Percentiles rank a stretch among this genome's conserved stretches.
These are phyloP conservation scores for Exsudoporus frostii DNA, from an alignment of 768 basidiomycete species.

Conservation along the genomic window DNA sequence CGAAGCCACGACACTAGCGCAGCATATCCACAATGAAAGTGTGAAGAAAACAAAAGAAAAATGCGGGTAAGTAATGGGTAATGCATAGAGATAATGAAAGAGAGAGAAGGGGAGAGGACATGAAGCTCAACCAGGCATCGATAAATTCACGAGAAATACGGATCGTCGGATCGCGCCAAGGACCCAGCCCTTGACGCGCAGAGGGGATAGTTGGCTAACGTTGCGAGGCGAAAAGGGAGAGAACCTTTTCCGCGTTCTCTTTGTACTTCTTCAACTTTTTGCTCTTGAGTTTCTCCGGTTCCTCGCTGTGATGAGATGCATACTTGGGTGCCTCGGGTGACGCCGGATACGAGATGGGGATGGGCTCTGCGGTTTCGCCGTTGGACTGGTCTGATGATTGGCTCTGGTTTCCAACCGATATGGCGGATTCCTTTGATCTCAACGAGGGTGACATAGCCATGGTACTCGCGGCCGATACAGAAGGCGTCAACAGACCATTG, in stretches of 20 bases:
- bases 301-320: slow-evolving; percentile 32
- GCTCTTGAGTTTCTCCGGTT: slow-evolving; percentile 60
- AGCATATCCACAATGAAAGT: slow-evolving; percentile 16
- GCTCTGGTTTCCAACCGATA: slow-evolving; percentile 69
- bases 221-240: slow-evolving; percentile 77
- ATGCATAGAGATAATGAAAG: slow-evolving; percentile 33
- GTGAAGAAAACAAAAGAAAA: slow-evolving; percentile 10
- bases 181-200: slow-evolving; percentile 24
- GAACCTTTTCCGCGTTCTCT: slow-evolving; percentile 81
- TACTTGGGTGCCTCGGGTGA: slow-evolving; percentile 33
- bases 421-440: slow-evolving; percentile 76
- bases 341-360: slow-evolving; percentile 22
- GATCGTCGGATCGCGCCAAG: slow-evolving; percentile 14
- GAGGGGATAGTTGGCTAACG: slow-evolving; percentile 38
- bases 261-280: slow-evolving; percentile 86
- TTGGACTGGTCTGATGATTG: slow-evolving; percentile 72
- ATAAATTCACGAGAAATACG: slow-evolving; percentile 17
- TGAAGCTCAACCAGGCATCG: slow-evolving; percentile 20
- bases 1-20: slow-evolving; percentile 23
- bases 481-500: slow-evolving; percentile 57
- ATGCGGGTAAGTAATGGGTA: slow-evolving; percentile 21
- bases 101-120: neutral
- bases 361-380: slow-evolving; percentile 38
- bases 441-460: slow-evolving; percentile 59
- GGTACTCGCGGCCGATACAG: slow-evolving; percentile 51